Conservation (phyloP, 2,329 filamentous ascomycete genomes). For the Pseudogymnoascus sp. region DNA sequence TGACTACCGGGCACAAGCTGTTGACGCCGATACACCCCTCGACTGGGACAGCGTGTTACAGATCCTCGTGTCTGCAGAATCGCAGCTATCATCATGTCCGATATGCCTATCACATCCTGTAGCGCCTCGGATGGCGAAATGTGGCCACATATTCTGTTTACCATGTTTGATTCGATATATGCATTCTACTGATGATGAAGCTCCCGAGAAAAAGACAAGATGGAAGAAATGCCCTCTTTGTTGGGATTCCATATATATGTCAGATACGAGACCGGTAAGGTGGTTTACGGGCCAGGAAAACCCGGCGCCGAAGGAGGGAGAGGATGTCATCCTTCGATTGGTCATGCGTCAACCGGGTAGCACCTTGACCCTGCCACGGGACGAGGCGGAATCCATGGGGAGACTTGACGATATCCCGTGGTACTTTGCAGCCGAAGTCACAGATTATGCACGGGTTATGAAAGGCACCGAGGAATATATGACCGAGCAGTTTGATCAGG, state of each 20-base stretch:
- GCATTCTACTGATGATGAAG: slow-evolving; percentile 63
- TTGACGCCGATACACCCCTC: slow-evolving; percentile 79
- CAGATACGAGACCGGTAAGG: slow-evolving; percentile 78
- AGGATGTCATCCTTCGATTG: slow-evolving; percentile 80
- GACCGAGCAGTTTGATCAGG: slow-evolving; percentile 66
- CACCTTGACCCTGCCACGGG: slow-evolving; percentile 78
- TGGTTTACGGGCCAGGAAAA: slow-evolving; percentile 89
- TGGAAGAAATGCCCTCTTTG: slow-evolving; percentile 98
- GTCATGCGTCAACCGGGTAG: slow-evolving; percentile 73
- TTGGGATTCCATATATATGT: slow-evolving; percentile 86
- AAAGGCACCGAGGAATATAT: slow-evolving; percentile 89
- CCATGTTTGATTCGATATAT: slow-evolving; percentile 92
- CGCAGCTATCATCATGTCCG: slow-evolving; percentile 80
- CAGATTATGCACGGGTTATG: slow-evolving; percentile 94
- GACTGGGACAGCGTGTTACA: slow-evolving; percentile 90
- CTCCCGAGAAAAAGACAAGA: slow-evolving; percentile 58
- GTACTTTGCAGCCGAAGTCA: slow-evolving; percentile 87
- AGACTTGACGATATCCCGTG: slow-evolving; percentile 76
- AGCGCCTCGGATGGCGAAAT: slow-evolving; percentile 92
- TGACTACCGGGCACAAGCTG: slow-evolving; percentile 70
- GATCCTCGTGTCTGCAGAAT: slow-evolving; percentile 81
- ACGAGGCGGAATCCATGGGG: slow-evolving; percentile 60
- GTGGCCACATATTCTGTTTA: slow-evolving; percentile 93
- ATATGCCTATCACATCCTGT: slow-evolving; percentile 92
- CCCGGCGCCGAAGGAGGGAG: slow-evolving; percentile 68